Percentiles rank a stretch among this genome's conserved stretches.
phyloP scores from a whole-genome alignment of 2,329 filamentous ascomycete species.

The Xylaria sp. region DNA sequence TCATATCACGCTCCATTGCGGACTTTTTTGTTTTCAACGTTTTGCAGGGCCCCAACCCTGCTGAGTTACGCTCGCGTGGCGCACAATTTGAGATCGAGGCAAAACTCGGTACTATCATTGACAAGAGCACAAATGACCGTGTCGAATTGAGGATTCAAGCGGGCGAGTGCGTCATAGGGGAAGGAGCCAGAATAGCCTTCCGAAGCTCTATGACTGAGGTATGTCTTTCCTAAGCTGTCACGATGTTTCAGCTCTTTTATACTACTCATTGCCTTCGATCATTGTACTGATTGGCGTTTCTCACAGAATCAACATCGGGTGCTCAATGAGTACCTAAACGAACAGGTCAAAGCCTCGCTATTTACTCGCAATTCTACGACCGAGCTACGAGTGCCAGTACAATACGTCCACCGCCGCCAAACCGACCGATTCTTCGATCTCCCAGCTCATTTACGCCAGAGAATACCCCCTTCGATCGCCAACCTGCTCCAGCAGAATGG shows the following conservation, averaged over 20 bases:
- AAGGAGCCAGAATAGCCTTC: conserved; percentile 73
- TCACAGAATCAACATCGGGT: conserved; percentile 78
- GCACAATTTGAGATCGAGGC: conserved; percentile 93
- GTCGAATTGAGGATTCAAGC: conserved; percentile 69
- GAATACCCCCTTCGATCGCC: conserved; percentile 72
- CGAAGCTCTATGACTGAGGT: conserved; percentile 92
- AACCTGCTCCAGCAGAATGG: conserved; percentile 68
- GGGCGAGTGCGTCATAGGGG: conserved; percentile 76
- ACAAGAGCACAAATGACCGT: conserved; percentile 76
- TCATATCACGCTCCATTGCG: conserved; percentile 78
- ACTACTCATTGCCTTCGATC: not conserved
- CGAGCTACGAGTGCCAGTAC: conserved; percentile 68
- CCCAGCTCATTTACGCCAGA: conserved; percentile 65
- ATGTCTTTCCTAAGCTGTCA: conserved; percentile 48
- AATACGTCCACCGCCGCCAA: conserved; percentile 85
- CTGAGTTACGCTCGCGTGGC: conserved; percentile 69
- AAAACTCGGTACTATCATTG: conserved; percentile 85
- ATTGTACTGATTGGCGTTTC: conserved; percentile 15
- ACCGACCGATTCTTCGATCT: conserved; percentile 86
- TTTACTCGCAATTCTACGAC: conserved; percentile 63
- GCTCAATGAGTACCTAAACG: conserved; percentile 88
- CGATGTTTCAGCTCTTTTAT: not conserved
- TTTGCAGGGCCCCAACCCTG: conserved; percentile 72
- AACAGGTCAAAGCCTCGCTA: conserved; percentile 67
- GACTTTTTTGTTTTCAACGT: conserved; percentile 83